Conservation (phyloP, 1,284 basidiomycete genomes). For the Cutaneotrichosporon cavernicola region DNA sequence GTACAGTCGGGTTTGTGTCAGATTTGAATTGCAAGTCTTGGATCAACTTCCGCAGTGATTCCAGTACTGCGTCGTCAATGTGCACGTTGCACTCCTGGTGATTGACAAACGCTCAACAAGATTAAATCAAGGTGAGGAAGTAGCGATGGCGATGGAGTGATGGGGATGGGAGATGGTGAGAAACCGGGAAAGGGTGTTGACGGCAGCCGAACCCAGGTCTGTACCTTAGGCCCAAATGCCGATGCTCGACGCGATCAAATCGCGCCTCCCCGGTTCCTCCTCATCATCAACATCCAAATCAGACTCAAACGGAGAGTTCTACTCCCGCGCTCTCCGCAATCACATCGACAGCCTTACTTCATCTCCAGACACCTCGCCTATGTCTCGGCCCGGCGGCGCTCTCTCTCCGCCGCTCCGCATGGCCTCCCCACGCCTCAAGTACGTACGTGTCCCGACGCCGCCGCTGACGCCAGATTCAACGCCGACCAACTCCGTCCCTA, state of each 20-base stretch:
- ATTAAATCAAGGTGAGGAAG: not conserved
- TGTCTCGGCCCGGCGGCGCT: constrained; percentile 6
- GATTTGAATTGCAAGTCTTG: constrained; percentile 1
- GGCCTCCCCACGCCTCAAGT: constrained; percentile 14
- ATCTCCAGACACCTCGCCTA: not conserved
- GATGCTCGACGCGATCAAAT: constrained; percentile 18
- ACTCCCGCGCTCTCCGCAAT: constrained; percentile 17
- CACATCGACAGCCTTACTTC: constrained; percentile 15
- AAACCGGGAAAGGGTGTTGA: not conserved
- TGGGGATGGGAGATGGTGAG: constrained; percentile 1
- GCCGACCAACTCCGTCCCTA: constrained; percentile 40
- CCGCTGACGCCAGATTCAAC: constrained; percentile 32
- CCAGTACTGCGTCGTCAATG: not conserved
- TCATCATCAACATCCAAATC: constrained; percentile 1
- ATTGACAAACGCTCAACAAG: not conserved
- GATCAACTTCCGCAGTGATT: not conserved
- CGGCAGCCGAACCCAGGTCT: not conserved
- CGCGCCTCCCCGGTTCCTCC: not conserved
- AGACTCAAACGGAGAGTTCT: constrained; percentile 13
- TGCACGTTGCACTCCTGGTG: not conserved
- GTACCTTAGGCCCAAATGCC: not conserved
- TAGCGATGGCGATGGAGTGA: not conserved
- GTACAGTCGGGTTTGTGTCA: too few species aligned
- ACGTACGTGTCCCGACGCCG: not conserved
- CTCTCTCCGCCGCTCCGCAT: constrained; percentile 10